Evolutionary conservation across 1,284 basidiomycete genomes (phyloP), one percentile per base, ranked within the genome.

Genomic region (Moesziomyces globuligerus): DNA sequence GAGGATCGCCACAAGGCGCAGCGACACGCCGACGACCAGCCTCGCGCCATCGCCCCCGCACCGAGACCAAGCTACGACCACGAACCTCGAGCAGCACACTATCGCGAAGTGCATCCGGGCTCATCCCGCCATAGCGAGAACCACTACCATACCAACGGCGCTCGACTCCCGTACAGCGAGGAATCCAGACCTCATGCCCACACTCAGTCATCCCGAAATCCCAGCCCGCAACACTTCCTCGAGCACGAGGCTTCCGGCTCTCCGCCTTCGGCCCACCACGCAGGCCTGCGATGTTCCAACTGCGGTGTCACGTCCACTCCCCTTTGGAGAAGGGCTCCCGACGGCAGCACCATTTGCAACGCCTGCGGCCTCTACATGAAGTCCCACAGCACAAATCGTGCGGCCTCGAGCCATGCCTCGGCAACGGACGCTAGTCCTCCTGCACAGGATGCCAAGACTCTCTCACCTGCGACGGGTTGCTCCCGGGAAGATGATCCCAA

Each of bases 281-380:
- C 68, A 2, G 61, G 68, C 21, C 41, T 76, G 60, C 60, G 52
- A 41, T 93, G 91, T 83, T 91, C 90, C 84, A 92, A 92, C 79
- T 92, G 91, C 84, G 89, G 91, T 75, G 92, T 91, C 24, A 92
- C 90, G 3, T 90, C 90, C n/a, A 92, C 91, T 8, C 91, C 91
- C 18, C 86, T 92, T 41, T 93, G 91, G 91, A 86, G 91, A 68
- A 91, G 92, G 83, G 91, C 92, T 74, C 90, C 91, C 73, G 91
- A 92, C 81, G 91, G 91, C 55, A 91, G 91, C 85, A 92, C 90
- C 0, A 90, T 92, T 45, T 93, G 91, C 85, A 92, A 93, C 76
- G 91, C 91, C 87, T 92, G 83, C 53, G 44, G 67, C 7, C 65
- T 75, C 17, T 72, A 75, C 48, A 61, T 68, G 41, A 75, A 75